Percentiles rank a stretch among this genome's conserved stretches.
Conservation (phyloP, 176 grass and related monocot genomes). For the Avena atlantica region DNA sequence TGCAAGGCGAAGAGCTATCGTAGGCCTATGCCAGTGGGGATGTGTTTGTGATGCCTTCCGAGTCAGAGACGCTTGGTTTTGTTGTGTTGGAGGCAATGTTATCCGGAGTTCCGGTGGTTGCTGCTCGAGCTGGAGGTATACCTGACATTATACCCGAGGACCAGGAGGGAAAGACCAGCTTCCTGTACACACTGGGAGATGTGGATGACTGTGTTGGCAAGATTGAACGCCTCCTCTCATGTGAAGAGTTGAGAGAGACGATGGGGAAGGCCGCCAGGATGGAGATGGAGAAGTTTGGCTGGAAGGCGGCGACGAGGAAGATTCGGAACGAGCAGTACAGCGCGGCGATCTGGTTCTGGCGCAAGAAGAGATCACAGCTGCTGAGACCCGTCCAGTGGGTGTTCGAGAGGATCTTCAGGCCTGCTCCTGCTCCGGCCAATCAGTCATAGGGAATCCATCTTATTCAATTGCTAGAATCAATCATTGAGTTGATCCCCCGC, state of each 20-base stretch:
- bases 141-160: slow-evolving; percentile 70
- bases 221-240: slow-evolving; percentile 57
- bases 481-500: slow-evolving; percentile 14
- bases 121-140: slow-evolving; percentile 67
- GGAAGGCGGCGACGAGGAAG: slow-evolving; percentile 62
- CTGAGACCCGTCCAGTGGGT: slow-evolving; percentile 61
- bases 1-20: slow-evolving; percentile 78
- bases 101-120: slow-evolving; percentile 68
- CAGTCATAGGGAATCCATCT: neutral
- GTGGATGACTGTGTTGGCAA: slow-evolving; percentile 72
- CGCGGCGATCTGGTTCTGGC: slow-evolving; percentile 70
- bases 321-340: slow-evolving; percentile 77
- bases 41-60: slow-evolving; percentile 79
- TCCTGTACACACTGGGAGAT: slow-evolving; percentile 63
- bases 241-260: slow-evolving; percentile 47
- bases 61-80: slow-evolving; percentile 77
- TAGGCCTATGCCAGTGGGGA: slow-evolving; percentile 79
- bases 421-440: slow-evolving; percentile 11
- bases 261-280: slow-evolving; percentile 67
- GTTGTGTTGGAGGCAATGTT: slow-evolving; percentile 83
- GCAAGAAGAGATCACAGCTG: slow-evolving; percentile 62
- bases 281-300: slow-evolving; percentile 79
- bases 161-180: slow-evolving; percentile 72
- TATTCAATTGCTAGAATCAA: slow-evolving; percentile 3
- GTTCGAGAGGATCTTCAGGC: slow-evolving; percentile 34